phyloP scores from a whole-genome alignment of 2,329 filamentous ascomycete species.

The Pestalotiopsis sp. region DNA sequence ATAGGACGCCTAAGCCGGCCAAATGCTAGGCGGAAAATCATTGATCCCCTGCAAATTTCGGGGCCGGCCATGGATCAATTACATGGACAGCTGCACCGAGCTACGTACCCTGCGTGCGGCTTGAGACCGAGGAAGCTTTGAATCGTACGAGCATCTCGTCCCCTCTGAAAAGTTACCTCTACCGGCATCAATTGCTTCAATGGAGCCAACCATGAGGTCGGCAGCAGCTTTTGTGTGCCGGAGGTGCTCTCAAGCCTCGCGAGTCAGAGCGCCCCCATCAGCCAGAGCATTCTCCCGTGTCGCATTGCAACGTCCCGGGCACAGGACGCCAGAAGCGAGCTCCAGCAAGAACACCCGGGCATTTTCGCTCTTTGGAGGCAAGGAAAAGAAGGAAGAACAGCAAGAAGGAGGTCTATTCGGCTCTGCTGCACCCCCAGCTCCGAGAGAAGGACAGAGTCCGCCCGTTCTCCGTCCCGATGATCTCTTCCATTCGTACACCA shows the following conservation, averaged over 20 bases:
- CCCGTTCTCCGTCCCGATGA: slow-evolving; percentile 68
- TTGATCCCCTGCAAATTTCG: slow-evolving; percentile 11
- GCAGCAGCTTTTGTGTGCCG: slow-evolving; percentile 28
- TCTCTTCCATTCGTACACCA: slow-evolving; percentile 89
- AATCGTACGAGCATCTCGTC: slow-evolving; percentile 6
- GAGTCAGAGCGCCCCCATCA: neutral
- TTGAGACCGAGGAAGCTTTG: neutral
- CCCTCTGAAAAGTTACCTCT: neutral
- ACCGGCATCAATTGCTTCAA: slow-evolving; percentile 10
- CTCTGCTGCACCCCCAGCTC: slow-evolving; percentile 18
- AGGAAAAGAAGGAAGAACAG: slow-evolving; percentile 20
- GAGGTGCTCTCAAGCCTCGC: slow-evolving; percentile 22
- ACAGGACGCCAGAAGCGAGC: slow-evolving; percentile 4
- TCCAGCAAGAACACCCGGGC: slow-evolving; percentile 12
- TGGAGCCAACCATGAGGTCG: slow-evolving; percentile 31
- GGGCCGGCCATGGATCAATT: neutral
- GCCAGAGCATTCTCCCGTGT: slow-evolving; percentile 13
- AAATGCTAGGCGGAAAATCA: slow-evolving; percentile 5
- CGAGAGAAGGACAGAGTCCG: slow-evolving; percentile 18
- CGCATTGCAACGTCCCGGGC: slow-evolving; percentile 3
- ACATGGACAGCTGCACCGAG: neutral
- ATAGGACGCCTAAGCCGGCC: neutral
- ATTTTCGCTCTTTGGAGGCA: slow-evolving; percentile 28
- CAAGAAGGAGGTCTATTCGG: slow-evolving; percentile 15
- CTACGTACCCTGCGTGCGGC: neutral